Conservation (phyloP, 2,329 filamentous ascomycete genomes). For the Fusarium metavorans region DNA sequence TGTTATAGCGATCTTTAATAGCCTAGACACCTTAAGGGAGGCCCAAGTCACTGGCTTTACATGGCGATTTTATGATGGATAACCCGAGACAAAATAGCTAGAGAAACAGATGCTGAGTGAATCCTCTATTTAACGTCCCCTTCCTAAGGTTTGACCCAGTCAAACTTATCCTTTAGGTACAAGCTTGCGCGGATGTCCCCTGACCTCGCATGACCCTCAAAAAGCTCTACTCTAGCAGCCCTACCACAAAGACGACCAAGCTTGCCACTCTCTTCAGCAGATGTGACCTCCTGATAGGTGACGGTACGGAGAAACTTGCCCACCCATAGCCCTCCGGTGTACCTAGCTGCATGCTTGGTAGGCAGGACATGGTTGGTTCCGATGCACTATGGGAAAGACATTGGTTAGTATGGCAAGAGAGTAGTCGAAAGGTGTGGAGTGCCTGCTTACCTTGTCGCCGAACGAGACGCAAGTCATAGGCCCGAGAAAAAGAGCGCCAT, state of each 20-base stretch:
- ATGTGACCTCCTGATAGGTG: slow-evolving; percentile 27
- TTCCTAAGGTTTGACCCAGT: not conserved
- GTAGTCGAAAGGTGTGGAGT: not conserved
- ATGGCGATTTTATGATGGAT: not conserved
- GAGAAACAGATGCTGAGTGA: not conserved
- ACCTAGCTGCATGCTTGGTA: not conserved
- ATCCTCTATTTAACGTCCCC: no score
- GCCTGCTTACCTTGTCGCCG: slow-evolving; percentile 21
- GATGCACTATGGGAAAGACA: slow-evolving; percentile 17
- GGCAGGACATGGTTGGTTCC: slow-evolving; percentile 10
- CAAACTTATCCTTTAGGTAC: not conserved
- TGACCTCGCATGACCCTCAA: slow-evolving; percentile 29
- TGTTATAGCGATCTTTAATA: not conserved
- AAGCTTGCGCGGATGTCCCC: slow-evolving; percentile 13
- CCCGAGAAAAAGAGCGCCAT: slow-evolving; percentile 24
- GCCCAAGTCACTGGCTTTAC: not conserved
- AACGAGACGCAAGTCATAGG: slow-evolving; percentile 26
- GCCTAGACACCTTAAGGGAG: not conserved
- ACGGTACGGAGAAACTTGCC: slow-evolving; percentile 26
- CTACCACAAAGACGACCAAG: slow-evolving; percentile 21
- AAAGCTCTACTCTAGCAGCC: slow-evolving; percentile 19
- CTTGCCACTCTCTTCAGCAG: slow-evolving; percentile 8
- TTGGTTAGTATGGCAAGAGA: not conserved
- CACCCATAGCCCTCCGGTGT: not conserved
- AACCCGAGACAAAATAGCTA: not conserved